These are phyloP conservation scores for Tuber brumale DNA, from an alignment of 495 filamentous ascomycete genomes.

Conservation along the genomic window DNA sequence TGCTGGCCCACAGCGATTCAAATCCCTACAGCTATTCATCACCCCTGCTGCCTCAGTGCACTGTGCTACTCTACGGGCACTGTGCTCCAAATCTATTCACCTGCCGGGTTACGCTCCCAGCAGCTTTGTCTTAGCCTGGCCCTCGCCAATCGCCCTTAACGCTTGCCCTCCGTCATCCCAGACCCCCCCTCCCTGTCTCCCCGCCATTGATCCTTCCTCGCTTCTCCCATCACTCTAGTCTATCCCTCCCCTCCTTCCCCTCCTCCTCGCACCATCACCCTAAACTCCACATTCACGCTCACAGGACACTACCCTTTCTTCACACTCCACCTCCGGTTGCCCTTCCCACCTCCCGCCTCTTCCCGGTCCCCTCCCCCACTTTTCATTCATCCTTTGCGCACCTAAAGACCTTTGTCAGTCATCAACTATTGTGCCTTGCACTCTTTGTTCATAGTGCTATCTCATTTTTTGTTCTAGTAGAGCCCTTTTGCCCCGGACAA, in stretches of 20 bases:
- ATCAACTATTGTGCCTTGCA: constrained; percentile 2
- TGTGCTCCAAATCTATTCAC: neutral
- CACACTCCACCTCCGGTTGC: constrained; percentile 22
- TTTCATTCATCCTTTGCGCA: constrained; percentile 3
- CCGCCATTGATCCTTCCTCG: constrained; percentile 17
- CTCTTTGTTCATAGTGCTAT: neutral
- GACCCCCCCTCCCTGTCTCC: constrained; percentile 33
- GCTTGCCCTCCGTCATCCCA: constrained; percentile 35
- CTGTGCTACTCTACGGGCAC: neutral
- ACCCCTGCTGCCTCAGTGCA: neutral
- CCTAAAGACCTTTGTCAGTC: neutral
- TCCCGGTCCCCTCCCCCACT: constrained; percentile 9
- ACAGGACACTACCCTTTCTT: constrained; percentile 20
- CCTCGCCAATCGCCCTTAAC: constrained; percentile 39
- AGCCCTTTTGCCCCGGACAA: neutral
- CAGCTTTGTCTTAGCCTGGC: constrained; percentile 34
- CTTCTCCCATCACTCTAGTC: constrained; percentile 11
- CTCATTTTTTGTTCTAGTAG: neutral
- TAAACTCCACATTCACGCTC: constrained; percentile 17
- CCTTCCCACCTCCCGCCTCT: constrained; percentile 12
- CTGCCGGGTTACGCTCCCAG: constrained; percentile 26
- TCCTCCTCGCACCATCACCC: constrained; percentile 3
- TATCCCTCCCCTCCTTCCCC: constrained; percentile 12
- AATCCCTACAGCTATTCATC: neutral
- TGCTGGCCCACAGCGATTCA: neutral